These are phyloP conservation scores for Candida nemodendra DNA, from an alignment of 805 yeast genomes.

Conservation along the genomic window DNA sequence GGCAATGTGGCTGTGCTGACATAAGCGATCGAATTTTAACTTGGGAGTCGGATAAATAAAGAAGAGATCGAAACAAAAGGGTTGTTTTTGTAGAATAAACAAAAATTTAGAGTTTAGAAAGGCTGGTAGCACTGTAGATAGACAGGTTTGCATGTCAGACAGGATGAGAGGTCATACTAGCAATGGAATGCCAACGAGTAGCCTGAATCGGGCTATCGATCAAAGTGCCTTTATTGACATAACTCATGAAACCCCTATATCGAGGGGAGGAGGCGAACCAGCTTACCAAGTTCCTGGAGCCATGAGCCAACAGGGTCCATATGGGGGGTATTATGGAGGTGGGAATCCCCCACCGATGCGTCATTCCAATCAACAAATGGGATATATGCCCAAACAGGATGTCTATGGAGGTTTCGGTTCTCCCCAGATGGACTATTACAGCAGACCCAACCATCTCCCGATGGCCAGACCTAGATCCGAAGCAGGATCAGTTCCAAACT, in stretches of 20 bases:
- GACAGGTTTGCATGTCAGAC: too few relatives aligned
- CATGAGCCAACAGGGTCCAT: constrained; percentile 4
- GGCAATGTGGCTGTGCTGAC: too few relatives aligned
- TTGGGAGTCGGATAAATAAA: too few relatives aligned
- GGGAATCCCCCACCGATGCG: background rate
- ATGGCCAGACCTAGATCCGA: constrained; percentile 4
- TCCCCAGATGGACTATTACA: constrained; percentile 11
- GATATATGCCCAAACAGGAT: constrained; percentile 5
- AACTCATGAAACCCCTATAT: constrained; percentile 39
- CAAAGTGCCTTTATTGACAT: constrained; percentile 47
- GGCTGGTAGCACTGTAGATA: too few relatives aligned
- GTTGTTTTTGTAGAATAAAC: too few relatives aligned
- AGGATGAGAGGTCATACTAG: too few relatives aligned
- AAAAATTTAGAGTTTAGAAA: too few relatives aligned
- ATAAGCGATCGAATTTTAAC: too few relatives aligned
- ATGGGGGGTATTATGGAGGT: constrained; percentile 4
- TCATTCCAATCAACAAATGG: constrained; percentile 1
- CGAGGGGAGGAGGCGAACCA: constrained; percentile 7
- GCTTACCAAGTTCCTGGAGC: constrained; percentile 10
- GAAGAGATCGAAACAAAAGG: too few relatives aligned
- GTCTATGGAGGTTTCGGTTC: background rate
- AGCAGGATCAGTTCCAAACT: constrained; percentile 10
- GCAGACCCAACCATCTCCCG: constrained; percentile 1
- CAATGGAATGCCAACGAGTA: constrained; percentile 25
- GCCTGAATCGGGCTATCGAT: constrained; percentile 38